Conservation (phyloP, 805 yeast species). For the Novakomyces olei region DNA sequence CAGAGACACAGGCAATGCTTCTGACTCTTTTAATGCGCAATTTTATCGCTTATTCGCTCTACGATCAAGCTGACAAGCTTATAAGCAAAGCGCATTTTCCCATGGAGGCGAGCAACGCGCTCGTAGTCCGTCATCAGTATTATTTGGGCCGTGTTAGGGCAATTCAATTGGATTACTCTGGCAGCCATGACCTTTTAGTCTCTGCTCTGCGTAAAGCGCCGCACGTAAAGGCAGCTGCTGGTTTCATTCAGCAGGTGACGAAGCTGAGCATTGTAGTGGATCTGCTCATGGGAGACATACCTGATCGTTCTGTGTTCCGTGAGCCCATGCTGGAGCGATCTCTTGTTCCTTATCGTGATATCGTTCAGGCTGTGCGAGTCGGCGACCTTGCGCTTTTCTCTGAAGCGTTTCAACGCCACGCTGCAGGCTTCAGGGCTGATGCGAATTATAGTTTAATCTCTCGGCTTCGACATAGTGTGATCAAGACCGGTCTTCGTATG, state of each 20-base stretch:
- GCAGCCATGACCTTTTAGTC: conserved; percentile 72
- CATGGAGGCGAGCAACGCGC: conserved; percentile 57
- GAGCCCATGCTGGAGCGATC: conserved; percentile 37
- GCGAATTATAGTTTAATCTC: conserved; percentile 66
- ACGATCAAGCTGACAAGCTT: conserved; percentile 70
- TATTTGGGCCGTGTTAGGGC: conserved; percentile 80
- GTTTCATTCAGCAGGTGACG: conserved; percentile 74
- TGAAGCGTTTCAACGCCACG: conserved; percentile 42
- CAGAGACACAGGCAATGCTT: conserved; percentile 72
- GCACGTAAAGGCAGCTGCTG: conserved; percentile 60
- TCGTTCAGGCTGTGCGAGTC: conserved; percentile 73
- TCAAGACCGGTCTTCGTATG: conserved; percentile 89
- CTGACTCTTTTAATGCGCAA: conserved; percentile 70
- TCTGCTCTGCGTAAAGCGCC: conserved; percentile 96
- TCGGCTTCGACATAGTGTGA: conserved; percentile 85
- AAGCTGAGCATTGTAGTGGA: conserved; percentile 76
- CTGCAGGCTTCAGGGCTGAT: conserved; percentile 42
- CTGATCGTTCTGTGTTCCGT: conserved; percentile 63
- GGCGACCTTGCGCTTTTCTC: conserved; percentile 77
- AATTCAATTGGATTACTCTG: conserved; percentile 75
- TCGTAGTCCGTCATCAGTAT: conserved; percentile 77
- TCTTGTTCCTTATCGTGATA: conserved; percentile 60
- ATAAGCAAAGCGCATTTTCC: conserved; percentile 82
- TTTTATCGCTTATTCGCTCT: conserved; percentile 55
- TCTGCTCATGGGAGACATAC: conserved; percentile 88